Percentiles rank a stretch among this genome's conserved stretches.
Conservation (phyloP, 768 basidiomycete genomes). For the Boletus bicolor region DNA sequence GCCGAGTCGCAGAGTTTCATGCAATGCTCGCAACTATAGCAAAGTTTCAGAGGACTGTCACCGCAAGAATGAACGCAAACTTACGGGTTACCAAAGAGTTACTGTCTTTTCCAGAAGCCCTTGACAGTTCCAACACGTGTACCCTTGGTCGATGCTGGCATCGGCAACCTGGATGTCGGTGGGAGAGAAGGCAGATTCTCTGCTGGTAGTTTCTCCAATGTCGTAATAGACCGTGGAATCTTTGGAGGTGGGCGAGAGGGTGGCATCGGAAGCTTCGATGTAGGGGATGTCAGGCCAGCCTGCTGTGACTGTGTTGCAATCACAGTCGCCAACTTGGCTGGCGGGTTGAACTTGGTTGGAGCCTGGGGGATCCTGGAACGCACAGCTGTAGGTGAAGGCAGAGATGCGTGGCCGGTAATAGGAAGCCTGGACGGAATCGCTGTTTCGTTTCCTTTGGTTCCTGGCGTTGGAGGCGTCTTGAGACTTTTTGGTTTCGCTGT, state of each 20-base stretch:
- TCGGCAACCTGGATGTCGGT: constrained; percentile 19
- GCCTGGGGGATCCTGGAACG: constrained; percentile 22
- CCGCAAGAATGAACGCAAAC: background rate
- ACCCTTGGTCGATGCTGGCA: constrained; percentile 24
- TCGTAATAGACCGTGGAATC: constrained; percentile 1
- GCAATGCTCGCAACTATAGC: background rate
- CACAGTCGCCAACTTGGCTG: constrained; percentile 29
- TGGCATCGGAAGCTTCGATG: constrained; percentile 22
- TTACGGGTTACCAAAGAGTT: constrained; percentile 6
- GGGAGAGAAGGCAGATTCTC: background rate
- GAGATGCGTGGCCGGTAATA: background rate
- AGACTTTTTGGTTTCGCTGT: constrained; percentile 24
- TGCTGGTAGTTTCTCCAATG: constrained; percentile 5
- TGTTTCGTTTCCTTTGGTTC: background rate
- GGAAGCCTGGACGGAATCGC: constrained; percentile 18
- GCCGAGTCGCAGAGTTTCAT: constrained; percentile 7
- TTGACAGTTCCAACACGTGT: constrained; percentile 27
- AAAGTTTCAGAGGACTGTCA: background rate
- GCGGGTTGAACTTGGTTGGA: constrained; percentile 28
- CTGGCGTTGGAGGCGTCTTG: constrained; percentile 12
- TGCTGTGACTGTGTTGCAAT: constrained; percentile 26
- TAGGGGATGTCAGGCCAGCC: background rate
- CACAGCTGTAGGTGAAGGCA: constrained; percentile 1
- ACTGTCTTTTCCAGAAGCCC: constrained; percentile 32
- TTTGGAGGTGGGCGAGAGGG: constrained; percentile 16